Evolutionary conservation across 2,329 filamentous ascomycete genomes (phyloP).

Genomic region (Claviceps cyperi): DNA sequence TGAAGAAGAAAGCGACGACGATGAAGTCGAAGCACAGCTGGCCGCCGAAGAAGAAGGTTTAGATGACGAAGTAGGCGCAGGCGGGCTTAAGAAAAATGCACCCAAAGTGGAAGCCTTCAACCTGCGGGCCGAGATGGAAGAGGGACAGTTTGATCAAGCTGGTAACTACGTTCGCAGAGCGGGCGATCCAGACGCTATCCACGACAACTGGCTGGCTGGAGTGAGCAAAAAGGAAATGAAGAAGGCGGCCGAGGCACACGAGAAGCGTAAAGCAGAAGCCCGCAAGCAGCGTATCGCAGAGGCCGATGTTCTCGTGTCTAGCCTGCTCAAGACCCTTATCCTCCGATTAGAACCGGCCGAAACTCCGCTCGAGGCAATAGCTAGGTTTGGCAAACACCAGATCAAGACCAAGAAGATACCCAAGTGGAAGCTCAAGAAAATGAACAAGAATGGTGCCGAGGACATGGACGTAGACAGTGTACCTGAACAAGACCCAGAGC

Average conservation of each 20-base stretch:
- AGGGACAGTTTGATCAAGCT: slow-evolving; percentile 78
- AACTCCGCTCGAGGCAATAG: slow-evolving; percentile 76
- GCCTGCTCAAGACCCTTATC: slow-evolving; percentile 63
- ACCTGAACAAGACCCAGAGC: slow-evolving; percentile 47
- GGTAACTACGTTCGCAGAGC: slow-evolving; percentile 90
- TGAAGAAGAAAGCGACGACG: slow-evolving; percentile 40
- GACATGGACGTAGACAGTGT: slow-evolving; percentile 56
- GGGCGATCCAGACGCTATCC: slow-evolving; percentile 71
- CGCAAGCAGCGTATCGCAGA: slow-evolving; percentile 57
- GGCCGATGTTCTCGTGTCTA: slow-evolving; percentile 58
- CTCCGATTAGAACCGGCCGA: slow-evolving; percentile 62
- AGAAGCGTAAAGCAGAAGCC: slow-evolving; percentile 67
- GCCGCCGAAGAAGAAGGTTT: slow-evolving; percentile 62
- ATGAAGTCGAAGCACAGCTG: slow-evolving; percentile 53
- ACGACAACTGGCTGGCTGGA: slow-evolving; percentile 87
- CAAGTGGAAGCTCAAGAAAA: slow-evolving; percentile 58
- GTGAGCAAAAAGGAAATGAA: slow-evolving; percentile 89
- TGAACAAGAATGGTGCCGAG: slow-evolving; percentile 35
- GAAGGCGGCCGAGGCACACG: slow-evolving; percentile 71
- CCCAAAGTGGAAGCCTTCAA: slow-evolving; percentile 96
- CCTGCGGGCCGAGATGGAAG: slow-evolving; percentile 76
- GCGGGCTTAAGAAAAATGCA: slow-evolving; percentile 81
- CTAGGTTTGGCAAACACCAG: slow-evolving; percentile 58
- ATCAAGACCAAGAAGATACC: slow-evolving; percentile 44
- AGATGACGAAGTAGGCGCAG: slow-evolving; percentile 81